Base-by-base conservation (phyloP, 2,329 filamentous ascomycete genomes). In the Botryotinia globosa region DNA sequence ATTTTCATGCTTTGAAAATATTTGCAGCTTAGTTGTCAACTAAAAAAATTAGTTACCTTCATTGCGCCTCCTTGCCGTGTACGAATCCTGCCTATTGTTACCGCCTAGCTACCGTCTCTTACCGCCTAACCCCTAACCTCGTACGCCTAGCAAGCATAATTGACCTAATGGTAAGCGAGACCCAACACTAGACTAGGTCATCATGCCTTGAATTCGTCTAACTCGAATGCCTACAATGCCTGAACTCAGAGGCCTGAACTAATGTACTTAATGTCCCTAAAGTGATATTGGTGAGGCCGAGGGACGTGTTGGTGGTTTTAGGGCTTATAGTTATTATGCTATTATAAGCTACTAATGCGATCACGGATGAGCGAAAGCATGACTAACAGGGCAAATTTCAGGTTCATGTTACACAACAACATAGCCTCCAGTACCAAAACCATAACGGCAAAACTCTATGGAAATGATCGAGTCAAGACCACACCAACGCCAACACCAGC, bases 131-230 rank as follows among this genome's bases (percentile, higher is more conserved):
- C 20, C 58, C 59, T 62, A 42, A 62, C 37, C 59, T 25, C 59
- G 20, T 20, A 64, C 61, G 48, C 45, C 37, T 54, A n/a, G 64
- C 45, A 39, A 45, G 64, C 45, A 54, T 39, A 20, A 54, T 39
- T 61, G 58, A 61, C 58, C 58, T 61, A 37, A 61, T 61, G 12
- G 34, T 61, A 66, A 66, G 63, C 63, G 44, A 66, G 45, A 54
- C 34, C 25, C 34, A 25, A 29, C 34, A 37, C 64, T 54, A 54
- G 34, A 54, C 64, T 67, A 54, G 45, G 45, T 51, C 48, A 39
- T 54, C 45, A 54, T 54, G 32, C 45, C 45, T 48, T 34, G 63
- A n/a, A 48, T 34, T 51, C 44, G 44, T 37, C 63, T 66, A 51
- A 51, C 44, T 44, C 10, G 12, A 44, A 63, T 10, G 44, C 44